Percentiles rank a stretch among this genome's conserved stretches.
Evolutionary conservation across 164 flowering plant genomes (phyloP).

Genomic region (Cinnamomum micranthum): DNA sequence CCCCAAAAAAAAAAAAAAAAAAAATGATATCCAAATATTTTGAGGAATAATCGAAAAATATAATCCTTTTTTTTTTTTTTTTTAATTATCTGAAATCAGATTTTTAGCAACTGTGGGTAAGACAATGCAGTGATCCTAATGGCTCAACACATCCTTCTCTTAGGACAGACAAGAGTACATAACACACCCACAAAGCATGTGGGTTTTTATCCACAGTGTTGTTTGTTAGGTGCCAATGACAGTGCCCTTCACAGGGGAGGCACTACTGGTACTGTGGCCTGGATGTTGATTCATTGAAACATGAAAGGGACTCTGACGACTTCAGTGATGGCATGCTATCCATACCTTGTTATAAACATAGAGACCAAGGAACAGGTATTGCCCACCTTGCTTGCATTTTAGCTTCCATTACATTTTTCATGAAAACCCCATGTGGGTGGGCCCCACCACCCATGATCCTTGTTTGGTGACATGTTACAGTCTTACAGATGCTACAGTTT

Average conservation of each 20-base stretch:
- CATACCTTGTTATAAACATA: not conserved
- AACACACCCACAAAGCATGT: constrained; percentile 3
- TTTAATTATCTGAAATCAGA: not conserved
- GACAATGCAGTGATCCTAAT: not conserved
- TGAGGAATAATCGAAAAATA: not conserved
- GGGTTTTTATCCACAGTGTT: constrained; percentile 6
- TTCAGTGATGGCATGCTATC: not conserved
- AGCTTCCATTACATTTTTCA: not conserved
- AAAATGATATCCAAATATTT: not conserved
- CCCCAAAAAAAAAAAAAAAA: too few species aligned
- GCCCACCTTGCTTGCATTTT: not conserved
- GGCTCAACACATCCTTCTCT: not conserved
- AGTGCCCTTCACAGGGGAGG: constrained; percentile 8
- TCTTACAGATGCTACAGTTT: not conserved
- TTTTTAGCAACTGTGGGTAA: not conserved
- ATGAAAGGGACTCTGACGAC: not conserved
- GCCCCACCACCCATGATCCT: not conserved
- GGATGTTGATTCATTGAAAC: not conserved
- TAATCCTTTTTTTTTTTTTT: too few species aligned
- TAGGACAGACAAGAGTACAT: not conserved
- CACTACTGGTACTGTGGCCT: not conserved
- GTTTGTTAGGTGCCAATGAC: constrained; percentile 5
- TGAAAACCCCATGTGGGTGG: not conserved
- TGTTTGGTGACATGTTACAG: not conserved
- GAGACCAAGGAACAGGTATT: not conserved